These are phyloP conservation scores for Murraya paniculata DNA, from an alignment of 345 rosid species.

Conservation along the genomic window DNA sequence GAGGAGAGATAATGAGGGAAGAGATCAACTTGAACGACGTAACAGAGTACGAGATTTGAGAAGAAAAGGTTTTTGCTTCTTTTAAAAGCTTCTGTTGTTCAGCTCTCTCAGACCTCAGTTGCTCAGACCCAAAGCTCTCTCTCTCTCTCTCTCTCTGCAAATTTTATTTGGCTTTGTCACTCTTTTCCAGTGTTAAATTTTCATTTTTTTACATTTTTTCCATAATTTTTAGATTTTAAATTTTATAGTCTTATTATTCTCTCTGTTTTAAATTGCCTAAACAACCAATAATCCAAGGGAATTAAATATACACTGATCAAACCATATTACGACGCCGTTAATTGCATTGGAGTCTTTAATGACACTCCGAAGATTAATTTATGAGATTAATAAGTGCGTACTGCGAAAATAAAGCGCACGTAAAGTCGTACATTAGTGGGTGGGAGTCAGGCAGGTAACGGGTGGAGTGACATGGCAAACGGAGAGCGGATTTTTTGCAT, in stretches of 20 bases:
- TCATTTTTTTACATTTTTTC: neutral
- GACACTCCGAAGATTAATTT: neutral
- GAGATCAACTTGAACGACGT: constrained; percentile 21
- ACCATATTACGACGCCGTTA: constrained; percentile 12
- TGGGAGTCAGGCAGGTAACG: constrained; percentile 22
- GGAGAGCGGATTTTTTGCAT: neutral
- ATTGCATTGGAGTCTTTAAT: neutral
- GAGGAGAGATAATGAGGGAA: neutral
- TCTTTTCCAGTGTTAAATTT: neutral
- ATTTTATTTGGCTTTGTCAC: neutral
- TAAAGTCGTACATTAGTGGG: neutral
- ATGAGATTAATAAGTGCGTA: neutral
- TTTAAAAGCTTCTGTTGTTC: constrained; percentile 20
- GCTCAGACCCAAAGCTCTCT: constrained; percentile 1
- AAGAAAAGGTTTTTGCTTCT: constrained; percentile 15
- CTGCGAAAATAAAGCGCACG: constrained; percentile 30
- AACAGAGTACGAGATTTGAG: constrained; percentile 13
- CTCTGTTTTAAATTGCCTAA: neutral
- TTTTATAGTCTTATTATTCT: neutral
- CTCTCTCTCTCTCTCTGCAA: neutral
- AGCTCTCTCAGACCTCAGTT: constrained; percentile 8
- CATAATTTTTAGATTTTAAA: neutral
- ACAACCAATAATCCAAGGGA: neutral
- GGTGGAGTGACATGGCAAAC: constrained; percentile 37
- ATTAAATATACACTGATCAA: neutral